Conservation (phyloP, 176 grass and related monocot species). For the Oryza brachyantha region DNA sequence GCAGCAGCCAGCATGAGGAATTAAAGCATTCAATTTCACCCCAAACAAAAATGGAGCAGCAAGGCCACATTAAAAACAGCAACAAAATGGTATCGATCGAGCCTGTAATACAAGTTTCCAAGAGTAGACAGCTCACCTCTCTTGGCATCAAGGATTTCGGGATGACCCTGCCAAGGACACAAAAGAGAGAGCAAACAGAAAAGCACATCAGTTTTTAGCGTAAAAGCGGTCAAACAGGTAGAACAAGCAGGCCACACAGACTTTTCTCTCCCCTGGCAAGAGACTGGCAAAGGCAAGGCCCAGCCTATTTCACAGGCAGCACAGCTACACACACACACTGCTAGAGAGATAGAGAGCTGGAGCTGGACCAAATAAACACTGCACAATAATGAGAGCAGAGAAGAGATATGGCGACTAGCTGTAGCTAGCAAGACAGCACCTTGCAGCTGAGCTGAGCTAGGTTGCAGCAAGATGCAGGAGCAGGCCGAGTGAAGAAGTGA, state of each 20-base stretch:
- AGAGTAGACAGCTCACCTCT: slow-evolving; percentile 57
- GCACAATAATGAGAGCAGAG: slow-evolving; percentile 28
- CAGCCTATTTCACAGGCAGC: background rate
- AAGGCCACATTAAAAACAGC: background rate
- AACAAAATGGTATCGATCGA: background rate
- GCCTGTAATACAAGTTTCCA: background rate
- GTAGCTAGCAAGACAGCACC: background rate
- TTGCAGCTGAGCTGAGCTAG: slow-evolving; percentile 3
- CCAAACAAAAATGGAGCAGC: slow-evolving; percentile 15
- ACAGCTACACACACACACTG: background rate
- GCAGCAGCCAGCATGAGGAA: background rate
- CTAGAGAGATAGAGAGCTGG: background rate
- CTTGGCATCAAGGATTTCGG: slow-evolving; percentile 78
- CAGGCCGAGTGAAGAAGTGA: background rate
- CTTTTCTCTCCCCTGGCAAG: slow-evolving; percentile 21
- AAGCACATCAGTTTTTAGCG: slow-evolving; percentile 47
- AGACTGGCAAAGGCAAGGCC: slow-evolving; percentile 31
- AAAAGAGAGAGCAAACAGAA: slow-evolving; percentile 33
- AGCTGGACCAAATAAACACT: slow-evolving; percentile 34
- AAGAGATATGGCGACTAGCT: background rate
- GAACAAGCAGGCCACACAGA: slow-evolving; percentile 12
- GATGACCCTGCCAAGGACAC: slow-evolving; percentile 60
- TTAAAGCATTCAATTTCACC: slow-evolving; percentile 19
- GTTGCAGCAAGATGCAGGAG: background rate
- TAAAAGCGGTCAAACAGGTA: slow-evolving; percentile 39